These are phyloP conservation scores for Picochlorum sp. DNA, from an alignment of 139 green algal genomes.

Conservation along the genomic window DNA sequence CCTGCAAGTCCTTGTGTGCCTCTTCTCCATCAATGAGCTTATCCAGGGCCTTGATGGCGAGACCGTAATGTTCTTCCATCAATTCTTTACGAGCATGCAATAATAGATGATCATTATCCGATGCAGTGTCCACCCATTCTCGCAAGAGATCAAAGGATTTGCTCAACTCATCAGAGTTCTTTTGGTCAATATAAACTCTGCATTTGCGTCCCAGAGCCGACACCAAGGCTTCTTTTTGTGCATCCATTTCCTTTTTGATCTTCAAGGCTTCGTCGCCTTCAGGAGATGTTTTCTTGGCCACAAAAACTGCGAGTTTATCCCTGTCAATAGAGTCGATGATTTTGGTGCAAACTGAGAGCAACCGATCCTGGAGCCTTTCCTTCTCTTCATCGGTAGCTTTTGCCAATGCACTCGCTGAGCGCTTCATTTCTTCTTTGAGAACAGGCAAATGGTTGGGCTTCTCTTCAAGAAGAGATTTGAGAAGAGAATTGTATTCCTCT, in stretches of 20 bases:
- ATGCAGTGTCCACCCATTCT: constrained; percentile 55
- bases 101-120: constrained; percentile 35
- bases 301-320: constrained; percentile 34
- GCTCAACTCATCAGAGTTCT: no score
- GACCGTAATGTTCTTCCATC: constrained; percentile 25
- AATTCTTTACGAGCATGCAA: constrained; percentile 55
- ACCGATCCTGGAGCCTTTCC: not conserved
- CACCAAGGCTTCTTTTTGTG: constrained; percentile 48
- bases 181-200: constrained; percentile 38
- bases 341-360: constrained; percentile 41
- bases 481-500: constrained; percentile 23
- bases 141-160: constrained; percentile 36
- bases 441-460: constrained; percentile 58
- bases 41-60: constrained; percentile 27
- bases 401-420: constrained; percentile 10
- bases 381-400: not conserved
- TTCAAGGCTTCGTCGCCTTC: constrained; percentile 34
- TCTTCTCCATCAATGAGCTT: constrained; percentile 29
- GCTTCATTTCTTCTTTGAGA: constrained; percentile 52
- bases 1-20: constrained; percentile 23
- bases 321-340: constrained; percentile 51
- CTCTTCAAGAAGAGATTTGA: constrained; percentile 28
- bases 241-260: constrained; percentile 42
- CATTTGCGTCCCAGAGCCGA: constrained; percentile 53
- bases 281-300: constrained; percentile 47